phyloP scores from a whole-genome alignment of 208 protist species.

The Leptomonas pyrrhocoris region DNA sequence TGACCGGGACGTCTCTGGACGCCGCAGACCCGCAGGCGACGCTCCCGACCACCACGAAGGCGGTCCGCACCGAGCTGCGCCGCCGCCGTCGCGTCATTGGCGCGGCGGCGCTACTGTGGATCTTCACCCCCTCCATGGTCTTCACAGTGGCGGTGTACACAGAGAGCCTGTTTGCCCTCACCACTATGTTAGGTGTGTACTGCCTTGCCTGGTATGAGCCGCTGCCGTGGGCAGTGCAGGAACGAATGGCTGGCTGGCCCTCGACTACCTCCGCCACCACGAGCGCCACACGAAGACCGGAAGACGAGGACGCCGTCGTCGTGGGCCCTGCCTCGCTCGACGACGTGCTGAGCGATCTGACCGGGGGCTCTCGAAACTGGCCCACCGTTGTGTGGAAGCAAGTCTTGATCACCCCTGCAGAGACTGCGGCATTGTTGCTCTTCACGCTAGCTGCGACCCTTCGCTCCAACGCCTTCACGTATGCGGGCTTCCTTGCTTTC shows the following conservation, averaged over 20 bases:
- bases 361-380: not conserved
- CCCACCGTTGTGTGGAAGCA: slow-evolving; percentile 26
- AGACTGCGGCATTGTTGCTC: slow-evolving; percentile 44
- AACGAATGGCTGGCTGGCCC: slow-evolving; percentile 10
- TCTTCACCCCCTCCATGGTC: slow-evolving; percentile 66
- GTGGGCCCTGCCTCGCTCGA: not conserved
- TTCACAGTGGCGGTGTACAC: slow-evolving; percentile 84
- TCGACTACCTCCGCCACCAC: not conserved
- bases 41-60: slow-evolving; percentile 12
- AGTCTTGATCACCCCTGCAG: slow-evolving; percentile 7
- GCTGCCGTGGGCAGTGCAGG: slow-evolving; percentile 25
- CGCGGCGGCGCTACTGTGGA: slow-evolving; percentile 54
- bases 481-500: slow-evolving; percentile 66
- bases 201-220: slow-evolving; percentile 39
- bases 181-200: slow-evolving; percentile 69
- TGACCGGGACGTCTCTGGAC: slow-evolving; percentile 29
- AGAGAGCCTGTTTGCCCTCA: slow-evolving; percentile 67
- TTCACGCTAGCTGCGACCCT: slow-evolving; percentile 55
- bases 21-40: not conserved
- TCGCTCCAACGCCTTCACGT: slow-evolving; percentile 73
- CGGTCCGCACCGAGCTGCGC: not conserved
- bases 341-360: slow-evolving; percentile 4
- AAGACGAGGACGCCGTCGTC: slow-evolving; percentile 4
- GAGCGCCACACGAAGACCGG: not conserved
- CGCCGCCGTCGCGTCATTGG: slow-evolving; percentile 50